Evolutionary conservation across 1,284 basidiomycete species (phyloP), one percentile per base, ranked within the genome.

Genomic region (Bjerkandera adusta): DNA sequence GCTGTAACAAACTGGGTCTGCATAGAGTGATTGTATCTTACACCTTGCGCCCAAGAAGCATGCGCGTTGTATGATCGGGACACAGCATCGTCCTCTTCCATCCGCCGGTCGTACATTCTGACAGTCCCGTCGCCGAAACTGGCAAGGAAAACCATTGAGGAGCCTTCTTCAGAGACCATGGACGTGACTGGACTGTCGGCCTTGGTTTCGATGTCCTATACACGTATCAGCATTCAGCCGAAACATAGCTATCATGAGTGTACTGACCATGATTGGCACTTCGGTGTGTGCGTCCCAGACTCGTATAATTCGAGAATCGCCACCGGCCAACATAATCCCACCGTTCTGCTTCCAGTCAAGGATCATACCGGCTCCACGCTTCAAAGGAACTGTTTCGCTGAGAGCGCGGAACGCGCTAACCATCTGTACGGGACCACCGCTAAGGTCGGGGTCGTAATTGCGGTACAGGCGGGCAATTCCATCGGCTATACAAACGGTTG

Each of bases 251-350:
- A 6, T 43, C 13, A 13, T 21, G 33, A 24, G 21, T 33, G 18
- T 21, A 59, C 84, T 58, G 56, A 93, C 92, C 67, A 89, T 68
- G 27, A 90, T 71, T 58, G 89, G 85, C 18, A 82, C 81, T 67
- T 99, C 96, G 11, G 91, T 88, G 56, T 92, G 86, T 10, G 94
- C 95, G 64, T 99, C 96, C 97, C 97, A 99, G 1, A 95, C 77
- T 43, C 93, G 79, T 49, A 99, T 86, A 27, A 88, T 84, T 47
- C 85, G 82, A 40, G 92, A 89, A 66, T 99, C 96, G 5, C 97
- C 97, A 8, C 91, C 92, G 10, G 93, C 86, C 11, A 97, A 71
- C 25, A 99, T 70, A 32, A 85, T 83, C 0, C 96, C 97, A 24
- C 84, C 79, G 4, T 79, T 77, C 68, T 98, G 96, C 62, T 93